Conservation (phyloP, 768 basidiomycete species). For the Lactarius hatsudake region DNA sequence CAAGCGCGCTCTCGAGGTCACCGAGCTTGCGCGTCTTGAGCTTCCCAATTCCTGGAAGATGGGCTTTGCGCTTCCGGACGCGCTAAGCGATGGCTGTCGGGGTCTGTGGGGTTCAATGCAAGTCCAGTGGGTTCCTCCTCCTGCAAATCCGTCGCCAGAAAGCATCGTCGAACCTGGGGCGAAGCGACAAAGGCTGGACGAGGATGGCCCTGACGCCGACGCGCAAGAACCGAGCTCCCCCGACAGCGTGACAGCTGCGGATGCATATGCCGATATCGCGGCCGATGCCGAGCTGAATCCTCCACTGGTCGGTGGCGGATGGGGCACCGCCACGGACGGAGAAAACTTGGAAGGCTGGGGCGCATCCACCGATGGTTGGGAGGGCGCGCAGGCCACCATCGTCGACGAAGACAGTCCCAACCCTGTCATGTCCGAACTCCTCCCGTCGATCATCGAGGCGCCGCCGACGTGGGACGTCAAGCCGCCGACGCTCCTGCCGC, state of each 20-base stretch:
- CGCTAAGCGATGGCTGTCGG: conserved; percentile 48
- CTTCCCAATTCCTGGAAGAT: conserved; percentile 49
- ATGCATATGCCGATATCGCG: background rate
- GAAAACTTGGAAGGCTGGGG: conserved; percentile 11
- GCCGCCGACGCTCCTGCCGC: conserved; percentile 34
- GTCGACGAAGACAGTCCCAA: background rate
- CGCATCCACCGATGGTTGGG: conserved; percentile 16
- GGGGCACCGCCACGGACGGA: conserved; percentile 6
- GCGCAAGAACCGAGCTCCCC: background rate
- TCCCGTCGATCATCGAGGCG: conserved; percentile 6
- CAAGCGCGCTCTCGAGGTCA: conserved; percentile 45
- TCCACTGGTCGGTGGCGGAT: background rate
- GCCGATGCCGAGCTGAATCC: background rate
- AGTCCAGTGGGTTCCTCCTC: conserved; percentile 9
- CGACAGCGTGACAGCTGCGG: background rate
- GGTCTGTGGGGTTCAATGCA: conserved; percentile 45
- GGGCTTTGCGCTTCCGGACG: conserved; percentile 47
- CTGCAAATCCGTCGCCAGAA: conserved; percentile 11
- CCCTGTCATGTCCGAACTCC: background rate
- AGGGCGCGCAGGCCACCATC: background rate
- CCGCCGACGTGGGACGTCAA: conserved; percentile 19
- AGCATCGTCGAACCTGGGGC: conserved; percentile 25
- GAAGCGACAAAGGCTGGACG: conserved; percentile 31
- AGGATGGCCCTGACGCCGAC: background rate
- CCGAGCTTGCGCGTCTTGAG: conserved; percentile 45